These are phyloP conservation scores for Kuraishia molischiana DNA, from an alignment of 805 yeast genomes.

Conservation along the genomic window DNA sequence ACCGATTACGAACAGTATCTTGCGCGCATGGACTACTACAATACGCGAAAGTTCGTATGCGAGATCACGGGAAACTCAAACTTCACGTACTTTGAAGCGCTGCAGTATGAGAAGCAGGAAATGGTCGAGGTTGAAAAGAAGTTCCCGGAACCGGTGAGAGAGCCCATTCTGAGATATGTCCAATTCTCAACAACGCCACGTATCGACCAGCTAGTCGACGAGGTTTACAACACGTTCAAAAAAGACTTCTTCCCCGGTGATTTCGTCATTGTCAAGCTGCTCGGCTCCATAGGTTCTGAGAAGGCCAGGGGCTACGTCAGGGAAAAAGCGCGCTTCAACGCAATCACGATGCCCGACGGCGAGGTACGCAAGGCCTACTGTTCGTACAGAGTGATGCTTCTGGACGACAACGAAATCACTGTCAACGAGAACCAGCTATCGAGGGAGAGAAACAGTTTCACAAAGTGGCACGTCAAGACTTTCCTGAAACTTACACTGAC, in stretches of 20 bases:
- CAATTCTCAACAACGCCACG: constrained; percentile 78
- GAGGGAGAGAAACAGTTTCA: constrained; percentile 79
- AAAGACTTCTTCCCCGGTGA: constrained; percentile 91
- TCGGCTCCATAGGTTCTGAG: constrained; percentile 26
- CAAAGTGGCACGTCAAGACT: constrained; percentile 86
- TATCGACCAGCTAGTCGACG: constrained; percentile 81
- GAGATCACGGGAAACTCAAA: constrained; percentile 94
- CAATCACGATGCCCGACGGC: constrained; percentile 27
- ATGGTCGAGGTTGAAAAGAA: constrained; percentile 58
- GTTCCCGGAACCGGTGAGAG: constrained; percentile 88
- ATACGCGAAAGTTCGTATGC: constrained; percentile 76
- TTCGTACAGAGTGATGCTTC: constrained; percentile 62
- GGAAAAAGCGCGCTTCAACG: constrained; percentile 76
- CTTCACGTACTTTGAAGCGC: constrained; percentile 84
- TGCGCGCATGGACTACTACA: constrained; percentile 60
- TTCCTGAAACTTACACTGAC: constrained; percentile 71
- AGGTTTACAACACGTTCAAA: constrained; percentile 68
- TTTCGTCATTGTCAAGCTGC: constrained; percentile 45
- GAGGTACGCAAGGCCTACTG: constrained; percentile 33
- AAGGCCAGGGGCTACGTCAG: constrained; percentile 52
- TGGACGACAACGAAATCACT: constrained; percentile 43
- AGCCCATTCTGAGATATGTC: constrained; percentile 78
- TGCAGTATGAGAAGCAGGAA: constrained; percentile 60
- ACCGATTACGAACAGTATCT: constrained; percentile 66
- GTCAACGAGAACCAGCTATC: constrained; percentile 66